phyloP scores from a whole-genome alignment of 2,329 filamentous ascomycete genomes.

The Penicillium corylophilum region DNA sequence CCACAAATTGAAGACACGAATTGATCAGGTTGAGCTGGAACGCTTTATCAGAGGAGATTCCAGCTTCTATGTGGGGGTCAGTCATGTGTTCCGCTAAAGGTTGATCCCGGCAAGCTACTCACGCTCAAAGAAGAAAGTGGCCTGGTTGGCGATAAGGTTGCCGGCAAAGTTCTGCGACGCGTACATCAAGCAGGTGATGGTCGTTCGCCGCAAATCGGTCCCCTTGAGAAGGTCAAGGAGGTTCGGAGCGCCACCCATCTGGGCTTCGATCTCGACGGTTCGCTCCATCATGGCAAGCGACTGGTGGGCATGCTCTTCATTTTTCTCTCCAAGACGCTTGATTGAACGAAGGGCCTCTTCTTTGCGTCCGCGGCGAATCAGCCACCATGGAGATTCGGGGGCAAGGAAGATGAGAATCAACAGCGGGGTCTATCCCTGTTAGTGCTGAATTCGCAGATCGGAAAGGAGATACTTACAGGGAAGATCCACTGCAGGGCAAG shows the following conservation, averaged over 20 bases:
- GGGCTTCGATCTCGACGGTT: conserved; percentile 32
- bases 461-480: conserved; percentile 21
- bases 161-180: conserved; percentile 53
- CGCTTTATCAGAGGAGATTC: conserved; percentile 23
- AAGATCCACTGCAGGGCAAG: conserved; percentile 33
- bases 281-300: conserved; percentile 34
- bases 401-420: conserved; percentile 28
- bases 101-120: conserved; percentile 4
- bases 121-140: conserved; percentile 59
- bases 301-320: conserved; percentile 17
- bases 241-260: conserved; percentile 26
- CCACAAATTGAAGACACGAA: conserved; percentile 35
- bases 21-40: conserved; percentile 33
- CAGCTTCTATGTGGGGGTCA: conserved; percentile 28
- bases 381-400: conserved; percentile 31
- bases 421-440: conserved; percentile 24
- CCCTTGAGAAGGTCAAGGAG: conserved; percentile 35
- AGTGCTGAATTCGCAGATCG: neutral
- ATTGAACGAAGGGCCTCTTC: conserved; percentile 26
- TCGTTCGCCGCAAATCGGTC: conserved; percentile 31
- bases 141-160: conserved; percentile 63
- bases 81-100: neutral
- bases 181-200: conserved; percentile 34
- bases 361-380: conserved; percentile 28
- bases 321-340: conserved; percentile 22